Conservation (phyloP, 176 grass and related monocot species). For the Zizania latifolia region DNA sequence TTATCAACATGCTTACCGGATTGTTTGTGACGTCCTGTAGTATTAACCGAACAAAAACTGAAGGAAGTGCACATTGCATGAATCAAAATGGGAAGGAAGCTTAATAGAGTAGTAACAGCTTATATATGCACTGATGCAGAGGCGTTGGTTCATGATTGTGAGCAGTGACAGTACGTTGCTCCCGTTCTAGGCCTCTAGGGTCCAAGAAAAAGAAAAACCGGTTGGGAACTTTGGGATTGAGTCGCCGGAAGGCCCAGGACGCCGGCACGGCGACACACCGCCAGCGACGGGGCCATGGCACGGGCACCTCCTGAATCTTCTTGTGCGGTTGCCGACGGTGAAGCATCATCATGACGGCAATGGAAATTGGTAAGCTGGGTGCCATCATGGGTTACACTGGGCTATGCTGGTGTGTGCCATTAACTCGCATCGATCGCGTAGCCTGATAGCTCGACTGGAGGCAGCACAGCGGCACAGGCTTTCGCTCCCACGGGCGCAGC, state of each 20-base stretch:
- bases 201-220: too few species aligned
- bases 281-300: neutral
- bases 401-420: neutral
- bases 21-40: too few species aligned
- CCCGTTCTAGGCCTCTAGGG: too few species aligned
- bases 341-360: neutral
- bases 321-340: slow-evolving; percentile 2
- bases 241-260: too few species aligned
- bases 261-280: too few species aligned
- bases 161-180: too few species aligned
- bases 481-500: slow-evolving; percentile 38
- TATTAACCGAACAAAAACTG: neutral
- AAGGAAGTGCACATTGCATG: too few species aligned
- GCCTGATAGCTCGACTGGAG: neutral
- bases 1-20: neutral
- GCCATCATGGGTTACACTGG: neutral
- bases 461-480: slow-evolving; percentile 24
- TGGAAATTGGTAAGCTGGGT: neutral
- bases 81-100: too few species aligned
- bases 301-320: slow-evolving; percentile 3
- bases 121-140: too few species aligned
- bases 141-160: too few species aligned
- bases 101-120: too few species aligned
- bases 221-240: too few species aligned
- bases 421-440: neutral